Percentiles rank a stretch among this genome's conserved stretches.
These are phyloP conservation scores for Tetracladium marchalianum DNA, from an alignment of 495 filamentous ascomycete genomes.

Conservation along the genomic window DNA sequence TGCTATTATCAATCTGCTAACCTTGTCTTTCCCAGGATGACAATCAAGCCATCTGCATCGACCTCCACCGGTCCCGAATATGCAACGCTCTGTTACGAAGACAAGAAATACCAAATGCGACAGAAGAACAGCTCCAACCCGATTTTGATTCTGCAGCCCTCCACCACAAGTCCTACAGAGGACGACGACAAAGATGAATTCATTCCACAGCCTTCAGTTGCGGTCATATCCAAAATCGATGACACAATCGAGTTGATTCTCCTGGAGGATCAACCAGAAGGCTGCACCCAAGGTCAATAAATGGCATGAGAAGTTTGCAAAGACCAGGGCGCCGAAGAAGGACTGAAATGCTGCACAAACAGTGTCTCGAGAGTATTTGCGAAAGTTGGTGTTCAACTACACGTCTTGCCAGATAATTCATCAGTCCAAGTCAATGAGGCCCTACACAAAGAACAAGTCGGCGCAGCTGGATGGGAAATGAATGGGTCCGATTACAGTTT, in stretches of 20 bases:
- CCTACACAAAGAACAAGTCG: no score
- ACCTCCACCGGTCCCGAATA: constrained; percentile 36
- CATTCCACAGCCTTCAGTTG: constrained; percentile 34
- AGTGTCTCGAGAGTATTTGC: no score
- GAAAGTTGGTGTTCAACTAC: no score
- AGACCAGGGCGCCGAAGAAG: constrained; percentile 16
- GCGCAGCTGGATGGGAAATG: no score
- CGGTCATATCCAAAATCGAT: constrained; percentile 57
- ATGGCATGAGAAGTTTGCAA: constrained; percentile 82
- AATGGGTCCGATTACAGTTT: no score
- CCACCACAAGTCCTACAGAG: constrained; percentile 12
- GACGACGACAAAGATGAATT: constrained; percentile 15
- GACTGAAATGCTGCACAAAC: constrained; percentile 1
- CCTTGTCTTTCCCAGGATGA: constrained; percentile 15
- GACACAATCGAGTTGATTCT: constrained; percentile 62
- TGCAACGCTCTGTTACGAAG: constrained; percentile 62
- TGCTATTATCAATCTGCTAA: constrained; percentile 20
- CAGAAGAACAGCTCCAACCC: constrained; percentile 91
- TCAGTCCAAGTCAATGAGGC: no score
- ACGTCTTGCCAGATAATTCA: no score
- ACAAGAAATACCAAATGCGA: constrained; percentile 66
- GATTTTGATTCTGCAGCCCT: constrained; percentile 56
- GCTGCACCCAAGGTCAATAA: constrained; percentile 53
- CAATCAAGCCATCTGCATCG: constrained; percentile 9
- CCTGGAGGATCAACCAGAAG: constrained; percentile 22